Conservation (phyloP, 257 asterid species). For the Gynochthodes officinalis region DNA sequence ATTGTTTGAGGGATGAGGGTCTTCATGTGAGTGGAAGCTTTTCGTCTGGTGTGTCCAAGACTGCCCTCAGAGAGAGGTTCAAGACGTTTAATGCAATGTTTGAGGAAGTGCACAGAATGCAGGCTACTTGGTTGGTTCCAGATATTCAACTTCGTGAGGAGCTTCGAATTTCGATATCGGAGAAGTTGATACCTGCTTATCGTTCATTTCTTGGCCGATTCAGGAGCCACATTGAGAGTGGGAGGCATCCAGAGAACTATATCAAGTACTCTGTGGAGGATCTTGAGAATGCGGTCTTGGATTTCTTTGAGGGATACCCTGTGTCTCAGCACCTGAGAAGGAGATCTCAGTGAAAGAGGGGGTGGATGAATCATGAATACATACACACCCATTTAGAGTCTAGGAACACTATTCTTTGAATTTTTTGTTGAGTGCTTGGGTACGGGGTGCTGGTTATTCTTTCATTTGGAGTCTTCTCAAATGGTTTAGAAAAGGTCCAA, state of each 20-base stretch:
- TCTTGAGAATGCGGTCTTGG: slow-evolving; percentile 77
- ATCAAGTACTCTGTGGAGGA: slow-evolving; percentile 89
- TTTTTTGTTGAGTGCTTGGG: slow-evolving; percentile 53
- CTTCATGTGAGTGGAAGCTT: slow-evolving; percentile 76
- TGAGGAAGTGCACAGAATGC: slow-evolving; percentile 88
- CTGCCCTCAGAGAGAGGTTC: slow-evolving; percentile 80
- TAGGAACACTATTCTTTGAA: slow-evolving; percentile 68
- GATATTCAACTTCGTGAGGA: slow-evolving; percentile 88
- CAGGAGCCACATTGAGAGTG: slow-evolving; percentile 86
- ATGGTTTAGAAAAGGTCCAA: slow-evolving; percentile 13
- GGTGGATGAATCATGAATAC: slow-evolving; percentile 14
- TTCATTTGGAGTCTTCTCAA: slow-evolving; percentile 22
- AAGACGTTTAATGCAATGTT: slow-evolving; percentile 82
- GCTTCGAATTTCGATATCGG: slow-evolving; percentile 75
- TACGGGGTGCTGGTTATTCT: slow-evolving; percentile 40
- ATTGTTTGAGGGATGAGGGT: slow-evolving; percentile 87
- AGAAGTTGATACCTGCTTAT: slow-evolving; percentile 75
- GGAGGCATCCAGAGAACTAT: slow-evolving; percentile 89
- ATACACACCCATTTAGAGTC: slow-evolving; percentile 36
- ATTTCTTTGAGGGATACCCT: slow-evolving; percentile 78
- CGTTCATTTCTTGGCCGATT: slow-evolving; percentile 82
- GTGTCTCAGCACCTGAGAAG: slow-evolving; percentile 70
- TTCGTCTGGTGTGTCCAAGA: slow-evolving; percentile 80
- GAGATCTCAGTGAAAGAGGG: slow-evolving; percentile 46
- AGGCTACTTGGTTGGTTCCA: slow-evolving; percentile 79